Base-by-base conservation (phyloP, 495 filamentous ascomycete species). In the Podospora sp. region DNA sequence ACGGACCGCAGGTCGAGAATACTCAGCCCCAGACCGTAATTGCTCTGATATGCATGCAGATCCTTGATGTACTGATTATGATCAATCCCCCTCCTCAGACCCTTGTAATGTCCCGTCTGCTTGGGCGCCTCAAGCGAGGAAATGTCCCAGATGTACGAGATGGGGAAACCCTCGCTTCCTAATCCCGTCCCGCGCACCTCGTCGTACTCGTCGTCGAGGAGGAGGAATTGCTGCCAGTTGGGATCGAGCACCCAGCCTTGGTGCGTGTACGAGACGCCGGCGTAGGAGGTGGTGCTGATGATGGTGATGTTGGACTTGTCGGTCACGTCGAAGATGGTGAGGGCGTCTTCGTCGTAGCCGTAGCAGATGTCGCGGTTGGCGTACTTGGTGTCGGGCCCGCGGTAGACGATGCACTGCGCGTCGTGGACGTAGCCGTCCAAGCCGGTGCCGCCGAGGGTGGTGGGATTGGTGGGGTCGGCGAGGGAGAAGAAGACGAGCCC, bases 201-300 rank as follows among this genome's bases (percentile, higher is more conserved):
- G 70, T 88, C 86, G 68, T 82, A 79, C 67, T 88, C 85, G 71
- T 88, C 85, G 71, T 88, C 86, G 35, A 82, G 65, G 52, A 88
- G 76, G 6, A 88, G 79, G 69, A 80, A 81, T 20, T 81, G 66
- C 62, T 77, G 74, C 74, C 74, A 76, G 20, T 63, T 36, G 7
- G 74, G 67, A 68, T 87, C 80, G 21, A 82, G 75, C 0, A 88
- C 77, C 81, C 80, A 85, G 63, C 85, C 85, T 72, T 88, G 85
- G 69, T 87, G 85, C 0, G 71, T 73, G 60, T 71, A 87, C n/a
- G 75, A 61, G 29, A 79, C 81, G 16, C 85, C 85, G 27, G 78
- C 76, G 71, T 88, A 88, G 6, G 77, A 75, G 4, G 82, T 86
- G 58, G 79, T 75, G 46, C 83, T 85, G 70, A 88, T 82, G 63